phyloP scores from a whole-genome alignment of 2,329 filamentous ascomycete species.

The Diaporthe sp. region DNA sequence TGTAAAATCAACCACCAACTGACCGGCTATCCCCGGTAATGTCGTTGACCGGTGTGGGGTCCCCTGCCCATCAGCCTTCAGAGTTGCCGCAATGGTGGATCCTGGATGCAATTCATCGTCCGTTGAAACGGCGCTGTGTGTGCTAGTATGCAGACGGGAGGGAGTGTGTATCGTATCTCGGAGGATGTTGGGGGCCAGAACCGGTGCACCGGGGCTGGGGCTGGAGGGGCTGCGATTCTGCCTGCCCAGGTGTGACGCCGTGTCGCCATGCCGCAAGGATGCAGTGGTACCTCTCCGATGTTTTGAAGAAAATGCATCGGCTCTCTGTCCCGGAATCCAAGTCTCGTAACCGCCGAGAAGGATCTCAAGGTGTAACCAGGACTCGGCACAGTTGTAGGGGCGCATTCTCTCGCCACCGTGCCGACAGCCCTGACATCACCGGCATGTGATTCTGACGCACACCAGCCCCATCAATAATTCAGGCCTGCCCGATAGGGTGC shows the following conservation, averaged over 20 bases:
- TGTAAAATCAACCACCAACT: background rate
- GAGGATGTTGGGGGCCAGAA: background rate
- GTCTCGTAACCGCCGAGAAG: background rate
- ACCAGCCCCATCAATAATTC: background rate
- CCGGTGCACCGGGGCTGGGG: too few relatives aligned
- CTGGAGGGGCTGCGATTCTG: background rate
- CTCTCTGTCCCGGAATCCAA: background rate
- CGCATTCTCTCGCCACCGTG: background rate
- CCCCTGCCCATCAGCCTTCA: background rate
- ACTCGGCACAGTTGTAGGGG: background rate
- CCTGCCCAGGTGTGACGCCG: background rate
- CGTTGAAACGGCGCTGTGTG: background rate
- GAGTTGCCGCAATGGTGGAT: background rate
- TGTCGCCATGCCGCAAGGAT: too few relatives aligned
- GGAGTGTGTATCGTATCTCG: too few relatives aligned
- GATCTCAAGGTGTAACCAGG: background rate
- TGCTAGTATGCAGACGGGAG: background rate
- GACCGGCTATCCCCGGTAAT: background rate
- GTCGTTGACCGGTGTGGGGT: slow-evolving; percentile 3
- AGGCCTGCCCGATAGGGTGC: rapidly evolving
- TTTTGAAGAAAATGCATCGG: background rate
- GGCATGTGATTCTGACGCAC: background rate
- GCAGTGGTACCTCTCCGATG: background rate
- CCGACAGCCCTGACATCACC: background rate
- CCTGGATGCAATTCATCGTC: background rate